phyloP scores from a whole-genome alignment of 208 protist species.

The Leptomonas pyrrhocoris region DNA sequence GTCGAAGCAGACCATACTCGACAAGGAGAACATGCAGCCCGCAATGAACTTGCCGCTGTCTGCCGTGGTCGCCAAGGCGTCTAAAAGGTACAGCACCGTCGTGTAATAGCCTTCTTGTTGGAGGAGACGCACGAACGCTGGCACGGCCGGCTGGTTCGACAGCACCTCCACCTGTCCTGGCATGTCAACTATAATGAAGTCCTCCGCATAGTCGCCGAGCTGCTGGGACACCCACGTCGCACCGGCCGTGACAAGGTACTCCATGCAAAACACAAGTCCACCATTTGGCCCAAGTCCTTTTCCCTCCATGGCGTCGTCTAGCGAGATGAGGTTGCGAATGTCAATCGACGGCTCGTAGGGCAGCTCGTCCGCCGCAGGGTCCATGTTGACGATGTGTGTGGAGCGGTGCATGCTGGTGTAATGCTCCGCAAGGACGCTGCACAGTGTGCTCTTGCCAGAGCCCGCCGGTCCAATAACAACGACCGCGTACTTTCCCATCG shows the following conservation, averaged over 20 bases:
- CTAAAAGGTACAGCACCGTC: constrained; percentile 86
- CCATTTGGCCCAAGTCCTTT: constrained; percentile 98
- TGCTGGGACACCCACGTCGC: constrained; percentile 94
- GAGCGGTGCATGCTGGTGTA: constrained; percentile 83
- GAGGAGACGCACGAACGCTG: constrained; percentile 83
- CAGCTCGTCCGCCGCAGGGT: constrained; percentile 97
- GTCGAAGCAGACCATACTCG: constrained; percentile 92
- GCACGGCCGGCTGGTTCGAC: constrained; percentile 94
- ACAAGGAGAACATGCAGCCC: constrained; percentile 88
- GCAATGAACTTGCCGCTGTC: constrained; percentile 92
- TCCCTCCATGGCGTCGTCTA: constrained; percentile 93
- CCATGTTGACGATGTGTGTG: constrained; percentile 98
- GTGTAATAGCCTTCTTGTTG: constrained; percentile 83
- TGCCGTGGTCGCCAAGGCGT: constrained; percentile 79
- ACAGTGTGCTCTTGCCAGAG: constrained; percentile 93
- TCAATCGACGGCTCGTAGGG: constrained; percentile 93
- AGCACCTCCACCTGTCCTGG: constrained; percentile 99
- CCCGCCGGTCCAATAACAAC: constrained; percentile 93
- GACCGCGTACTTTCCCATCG: constrained; percentile 90
- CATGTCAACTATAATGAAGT: constrained; percentile 99
- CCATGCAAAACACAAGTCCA: constrained; percentile 99
- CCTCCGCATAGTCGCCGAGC: constrained; percentile 92
- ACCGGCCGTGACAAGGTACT: constrained; percentile 95
- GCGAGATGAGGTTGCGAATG: constrained; percentile 94
- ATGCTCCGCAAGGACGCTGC: constrained; percentile 81